Conservation (phyloP, 202 grass and related monocot genomes). For the Carex arenaria region DNA sequence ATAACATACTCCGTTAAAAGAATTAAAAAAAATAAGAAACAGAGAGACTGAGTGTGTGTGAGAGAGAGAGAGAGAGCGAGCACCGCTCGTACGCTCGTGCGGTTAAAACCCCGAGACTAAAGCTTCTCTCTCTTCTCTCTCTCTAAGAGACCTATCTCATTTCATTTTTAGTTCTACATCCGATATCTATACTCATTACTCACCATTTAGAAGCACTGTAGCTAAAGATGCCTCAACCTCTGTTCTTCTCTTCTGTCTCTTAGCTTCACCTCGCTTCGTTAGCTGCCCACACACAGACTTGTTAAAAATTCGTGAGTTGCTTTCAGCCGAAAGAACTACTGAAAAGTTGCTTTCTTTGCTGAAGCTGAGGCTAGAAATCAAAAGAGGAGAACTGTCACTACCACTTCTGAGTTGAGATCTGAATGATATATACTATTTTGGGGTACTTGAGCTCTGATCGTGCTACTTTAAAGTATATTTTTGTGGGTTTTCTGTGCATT, state of each 20-base stretch:
- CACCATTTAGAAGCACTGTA: background rate
- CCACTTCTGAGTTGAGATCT: conserved; percentile 30
- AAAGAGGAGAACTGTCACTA: conserved; percentile 9
- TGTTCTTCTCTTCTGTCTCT: background rate
- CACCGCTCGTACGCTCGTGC: conserved; percentile 53
- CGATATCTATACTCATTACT: background rate
- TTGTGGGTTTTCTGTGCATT: conserved; percentile 6
- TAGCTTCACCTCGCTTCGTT: background rate
- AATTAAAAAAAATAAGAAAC: background rate
- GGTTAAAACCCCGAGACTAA: conserved; percentile 77
- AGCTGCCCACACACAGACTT: background rate
- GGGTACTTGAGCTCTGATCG: background rate
- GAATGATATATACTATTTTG: background rate
- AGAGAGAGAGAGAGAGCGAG: background rate
- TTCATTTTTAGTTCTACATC: background rate
- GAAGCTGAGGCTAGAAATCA: background rate
- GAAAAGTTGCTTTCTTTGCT: conserved; percentile 21
- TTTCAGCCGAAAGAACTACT: background rate
- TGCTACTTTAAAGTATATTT: conserved; percentile 11
- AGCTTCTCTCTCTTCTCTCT: conserved; percentile 3
- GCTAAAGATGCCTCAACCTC: conserved; percentile 4
- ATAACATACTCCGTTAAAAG: conserved; percentile 13
- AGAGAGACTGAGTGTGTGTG: background rate
- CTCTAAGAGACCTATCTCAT: background rate
- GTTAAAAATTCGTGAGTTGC: background rate